A percentile compares a stretch with the other conserved stretches of the same genome.
These are phyloP conservation scores for Pythium chondricola DNA, from an alignment of 352 stramenopile genomes.

Conservation along the genomic window DNA sequence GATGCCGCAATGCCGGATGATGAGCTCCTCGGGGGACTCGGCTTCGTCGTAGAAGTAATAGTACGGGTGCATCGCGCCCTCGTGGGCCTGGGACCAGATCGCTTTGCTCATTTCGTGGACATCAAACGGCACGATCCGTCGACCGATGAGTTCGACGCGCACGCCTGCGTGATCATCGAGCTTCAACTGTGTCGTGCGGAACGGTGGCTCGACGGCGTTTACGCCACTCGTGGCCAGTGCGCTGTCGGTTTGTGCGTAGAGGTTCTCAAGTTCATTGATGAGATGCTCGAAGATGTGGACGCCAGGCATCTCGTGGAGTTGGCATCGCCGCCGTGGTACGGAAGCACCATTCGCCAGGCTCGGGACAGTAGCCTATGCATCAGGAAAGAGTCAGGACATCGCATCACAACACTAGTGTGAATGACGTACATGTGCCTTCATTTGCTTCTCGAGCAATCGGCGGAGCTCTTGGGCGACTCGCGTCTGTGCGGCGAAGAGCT, in stretches of 20 bases:
- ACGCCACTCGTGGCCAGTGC: constrained; percentile 3
- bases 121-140: not conserved
- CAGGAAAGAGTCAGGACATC: too few relatives aligned
- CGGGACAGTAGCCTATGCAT: constrained; percentile 6
- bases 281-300: constrained; percentile 5
- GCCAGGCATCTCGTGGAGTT: constrained; percentile 9
- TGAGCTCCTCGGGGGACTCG: constrained; percentile 2
- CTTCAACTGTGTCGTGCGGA: constrained; percentile 15
- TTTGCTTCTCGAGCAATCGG: constrained; percentile 5
- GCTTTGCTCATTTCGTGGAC: not conserved
- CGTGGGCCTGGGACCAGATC: constrained; percentile 8
- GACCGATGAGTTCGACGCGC: not conserved
- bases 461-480: constrained; percentile 4
- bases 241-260: not conserved
- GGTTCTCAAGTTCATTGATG: not conserved
- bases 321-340: not conserved
- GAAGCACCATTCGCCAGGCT: constrained; percentile 1
- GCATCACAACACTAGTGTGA: too few relatives aligned
- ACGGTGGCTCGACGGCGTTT: constrained; percentile 7
- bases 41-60: constrained; percentile 18
- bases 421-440: too few relatives aligned
- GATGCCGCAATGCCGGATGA: not conserved
- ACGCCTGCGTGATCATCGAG: constrained; percentile 8
- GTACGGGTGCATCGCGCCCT: constrained; percentile 11
- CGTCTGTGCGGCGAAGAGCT: constrained; percentile 2